Conservation (phyloP, 495 filamentous ascomycete species). For the Tuber melanosporum region DNA sequence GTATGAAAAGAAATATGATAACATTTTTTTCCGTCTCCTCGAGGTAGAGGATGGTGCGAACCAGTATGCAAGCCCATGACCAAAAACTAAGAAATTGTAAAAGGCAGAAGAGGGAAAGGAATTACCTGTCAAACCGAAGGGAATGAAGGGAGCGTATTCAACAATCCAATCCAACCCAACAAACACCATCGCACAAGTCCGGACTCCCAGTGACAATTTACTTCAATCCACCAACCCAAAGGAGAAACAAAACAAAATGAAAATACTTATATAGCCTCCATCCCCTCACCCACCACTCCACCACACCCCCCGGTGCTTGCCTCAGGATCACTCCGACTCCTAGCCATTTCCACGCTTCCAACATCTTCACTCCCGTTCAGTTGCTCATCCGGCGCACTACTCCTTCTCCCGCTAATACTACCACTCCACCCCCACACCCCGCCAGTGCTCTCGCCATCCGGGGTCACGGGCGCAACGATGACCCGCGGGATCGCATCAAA, state of each 20-base stretch:
- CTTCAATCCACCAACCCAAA: not conserved
- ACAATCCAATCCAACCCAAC: not conserved
- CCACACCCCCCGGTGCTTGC: not conserved
- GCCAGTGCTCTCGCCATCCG: slow-evolving; percentile 2
- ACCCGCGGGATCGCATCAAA: slow-evolving; percentile 28
- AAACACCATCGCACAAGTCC: not conserved
- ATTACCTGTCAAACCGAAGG: not conserved
- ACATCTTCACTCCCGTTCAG: not conserved
- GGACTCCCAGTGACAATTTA: not conserved
- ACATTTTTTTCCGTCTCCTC: not conserved
- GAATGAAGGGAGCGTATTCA: not conserved
- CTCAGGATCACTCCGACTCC: not conserved
- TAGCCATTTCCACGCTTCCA: not conserved
- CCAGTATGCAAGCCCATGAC: not conserved
- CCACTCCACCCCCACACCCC: not conserved
- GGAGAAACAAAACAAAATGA: not conserved
- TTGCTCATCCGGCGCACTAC: not conserved
- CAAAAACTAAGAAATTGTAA: not conserved
- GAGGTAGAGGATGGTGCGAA: not conserved
- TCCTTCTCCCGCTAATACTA: not conserved
- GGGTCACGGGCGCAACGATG: slow-evolving; percentile 23
- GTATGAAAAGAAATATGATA: not conserved
- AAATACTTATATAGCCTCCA: not conserved
- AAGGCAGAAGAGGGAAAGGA: not conserved
- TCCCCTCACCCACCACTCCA: not conserved